phyloP scores from a whole-genome alignment of 2,329 filamentous ascomycete species.

The Aureobasidium sp. region DNA sequence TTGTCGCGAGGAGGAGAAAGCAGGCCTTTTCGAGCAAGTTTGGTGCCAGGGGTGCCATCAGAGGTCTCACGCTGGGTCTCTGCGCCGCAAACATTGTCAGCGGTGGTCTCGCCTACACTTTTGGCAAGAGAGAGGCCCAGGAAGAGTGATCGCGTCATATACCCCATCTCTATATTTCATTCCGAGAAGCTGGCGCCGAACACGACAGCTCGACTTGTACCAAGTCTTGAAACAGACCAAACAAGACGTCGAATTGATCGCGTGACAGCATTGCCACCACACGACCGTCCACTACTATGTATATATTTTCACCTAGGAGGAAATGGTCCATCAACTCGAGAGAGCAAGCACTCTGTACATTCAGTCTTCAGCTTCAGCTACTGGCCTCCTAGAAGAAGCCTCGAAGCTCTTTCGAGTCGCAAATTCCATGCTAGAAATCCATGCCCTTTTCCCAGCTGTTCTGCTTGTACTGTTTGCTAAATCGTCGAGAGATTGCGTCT shows the following conservation, averaged over 20 bases:
- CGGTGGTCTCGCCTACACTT: constrained; percentile 44
- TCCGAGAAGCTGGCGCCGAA: not conserved
- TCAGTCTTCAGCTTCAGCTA: not conserved
- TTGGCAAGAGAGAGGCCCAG: constrained; percentile 35
- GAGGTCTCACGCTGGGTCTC: constrained; percentile 43
- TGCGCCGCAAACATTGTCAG: constrained; percentile 43
- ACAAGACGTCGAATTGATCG: not conserved
- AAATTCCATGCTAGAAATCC: not conserved
- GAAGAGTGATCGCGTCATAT: constrained; percentile 11
- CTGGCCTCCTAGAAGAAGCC: not conserved
- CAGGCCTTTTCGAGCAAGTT: constrained; percentile 40
- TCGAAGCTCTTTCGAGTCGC: not conserved
- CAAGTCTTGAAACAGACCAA: too few species aligned
- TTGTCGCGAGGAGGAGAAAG: constrained; percentile 51
- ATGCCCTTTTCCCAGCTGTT: not conserved
- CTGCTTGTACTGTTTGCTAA: not conserved
- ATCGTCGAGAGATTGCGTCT: not conserved
- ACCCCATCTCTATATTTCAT: not conserved
- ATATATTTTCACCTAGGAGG: not conserved
- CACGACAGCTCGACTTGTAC: not conserved
- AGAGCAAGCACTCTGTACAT: not conserved
- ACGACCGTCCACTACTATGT: not conserved
- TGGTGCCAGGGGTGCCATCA: constrained; percentile 41
- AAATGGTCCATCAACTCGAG: not conserved
- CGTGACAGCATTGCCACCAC: not conserved